These are phyloP conservation scores for Paraglomus brasilianum DNA, from an alignment of 192 early-diverging fungal species.

Conservation along the genomic window DNA sequence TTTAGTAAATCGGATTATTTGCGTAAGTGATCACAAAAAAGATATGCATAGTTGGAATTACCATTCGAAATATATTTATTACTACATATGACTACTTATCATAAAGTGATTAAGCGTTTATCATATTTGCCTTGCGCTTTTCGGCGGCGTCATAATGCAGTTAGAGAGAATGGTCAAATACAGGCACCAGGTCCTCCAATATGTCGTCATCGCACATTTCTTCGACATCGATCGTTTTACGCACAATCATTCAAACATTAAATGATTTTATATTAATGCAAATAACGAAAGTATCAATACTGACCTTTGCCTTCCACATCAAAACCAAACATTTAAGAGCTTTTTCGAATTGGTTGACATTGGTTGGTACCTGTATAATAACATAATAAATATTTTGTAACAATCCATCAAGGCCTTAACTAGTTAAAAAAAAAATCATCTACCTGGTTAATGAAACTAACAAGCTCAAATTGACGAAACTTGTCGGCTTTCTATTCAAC, in stretches of 20 bases:
- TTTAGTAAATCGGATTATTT: not conserved
- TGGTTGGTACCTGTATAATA: slow-evolving; percentile 17
- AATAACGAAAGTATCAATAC: slow-evolving; percentile 27
- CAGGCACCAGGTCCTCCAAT: slow-evolving; percentile 20
- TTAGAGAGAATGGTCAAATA: slow-evolving; percentile 25
- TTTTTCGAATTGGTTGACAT: slow-evolving; percentile 6
- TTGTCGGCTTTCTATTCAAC: not conserved
- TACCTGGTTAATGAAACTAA: slow-evolving; percentile 8
- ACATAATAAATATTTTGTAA: slow-evolving; percentile 24
- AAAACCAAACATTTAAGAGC: slow-evolving; percentile 22
- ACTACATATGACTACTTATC: slow-evolving; percentile 13
- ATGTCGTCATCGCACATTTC: slow-evolving; percentile 18
- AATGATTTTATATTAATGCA: not conserved
- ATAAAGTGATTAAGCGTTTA: slow-evolving; percentile 18
- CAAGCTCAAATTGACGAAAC: not conserved
- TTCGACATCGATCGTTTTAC: slow-evolving; percentile 24
- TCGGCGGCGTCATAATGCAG: slow-evolving; percentile 13
- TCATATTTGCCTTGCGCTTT: slow-evolving; percentile 11
- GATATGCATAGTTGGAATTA: slow-evolving; percentile 18
- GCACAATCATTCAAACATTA: too few relatives aligned
- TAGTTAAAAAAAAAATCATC: not conserved
- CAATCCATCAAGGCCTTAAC: slow-evolving; percentile 5
- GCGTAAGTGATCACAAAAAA: slow-evolving; percentile 9
- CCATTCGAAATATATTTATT: slow-evolving; percentile 13
- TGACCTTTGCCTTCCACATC: slow-evolving; percentile 22